Base-by-base conservation (phyloP, 495 filamentous ascomycete species). In the Penicillium mononematosum region DNA sequence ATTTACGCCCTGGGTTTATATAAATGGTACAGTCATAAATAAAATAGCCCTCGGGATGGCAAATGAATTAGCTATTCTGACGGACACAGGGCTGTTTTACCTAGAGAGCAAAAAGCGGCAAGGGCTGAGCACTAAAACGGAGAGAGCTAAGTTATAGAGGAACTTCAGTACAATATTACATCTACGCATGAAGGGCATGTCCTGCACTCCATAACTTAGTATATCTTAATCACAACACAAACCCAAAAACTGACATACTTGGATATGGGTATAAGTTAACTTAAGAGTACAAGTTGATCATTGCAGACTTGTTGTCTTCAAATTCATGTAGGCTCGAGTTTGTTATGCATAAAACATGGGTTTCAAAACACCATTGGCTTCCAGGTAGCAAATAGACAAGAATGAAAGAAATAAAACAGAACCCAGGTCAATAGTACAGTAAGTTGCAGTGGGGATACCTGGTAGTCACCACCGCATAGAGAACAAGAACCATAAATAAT, bases 371-470 rank as follows among this genome's bases (percentile, higher is more conserved):
- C 27, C 47, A 42, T 29, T 31, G 29, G 20, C 50, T 49, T 44
- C 41, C 45, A 58, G 25, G 27, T 45, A 54, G 43, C 36, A 56
- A 63, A 41, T 51, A 50, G 52, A 52, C 50, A 58, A 55, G 38
- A 51, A 58, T 17, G 50, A 56, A 36, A 36, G 39, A 59, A 58
- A 55, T 31, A 53, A 58, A 55, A 55, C 49, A 58, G 48, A 56
- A 56, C 53, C 62, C 56, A 65, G 56, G 55, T 62, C 59, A 73
- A 72, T 71, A 64, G 68, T 70, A 71, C 70, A 73, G 62, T 57
- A 68, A 27, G 45, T 51, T 53, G 53, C 64, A 59, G 52, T 47
- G 50, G 48, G 27, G 53, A 57, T 36, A 48, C 53, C 46, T 55
- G 29, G 55, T 49, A 52, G 39, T 51, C 54, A 53, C 44, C 61